These are phyloP conservation scores for Trichoderma sp. DNA, from an alignment of 2,329 filamentous ascomycete species.

Conservation along the genomic window DNA sequence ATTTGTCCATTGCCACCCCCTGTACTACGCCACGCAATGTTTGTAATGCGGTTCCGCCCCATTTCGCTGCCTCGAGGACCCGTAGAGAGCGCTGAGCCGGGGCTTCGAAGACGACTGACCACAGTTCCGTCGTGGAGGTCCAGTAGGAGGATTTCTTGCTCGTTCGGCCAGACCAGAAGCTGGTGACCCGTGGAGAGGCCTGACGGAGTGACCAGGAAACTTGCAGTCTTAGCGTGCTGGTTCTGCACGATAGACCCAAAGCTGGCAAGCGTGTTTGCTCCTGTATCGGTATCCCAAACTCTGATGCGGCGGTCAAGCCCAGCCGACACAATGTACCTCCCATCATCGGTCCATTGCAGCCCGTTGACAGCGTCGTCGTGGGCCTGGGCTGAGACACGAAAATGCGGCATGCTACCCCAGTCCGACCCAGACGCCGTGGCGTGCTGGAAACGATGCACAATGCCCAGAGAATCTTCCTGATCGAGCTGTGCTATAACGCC, in stretches of 20 bases:
- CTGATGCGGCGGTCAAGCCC: constrained; percentile 83
- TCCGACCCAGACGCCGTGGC: constrained; percentile 35
- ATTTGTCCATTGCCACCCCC: constrained; percentile 58
- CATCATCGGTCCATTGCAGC: constrained; percentile 80
- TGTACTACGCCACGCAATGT: constrained; percentile 69
- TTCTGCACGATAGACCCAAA: constrained; percentile 86
- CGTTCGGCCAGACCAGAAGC: constrained; percentile 78
- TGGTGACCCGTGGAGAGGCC: constrained; percentile 58
- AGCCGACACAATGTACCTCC: constrained; percentile 72
- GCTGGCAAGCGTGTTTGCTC: constrained; percentile 83
- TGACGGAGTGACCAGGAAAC: constrained; percentile 64
- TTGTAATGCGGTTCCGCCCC: constrained; percentile 68
- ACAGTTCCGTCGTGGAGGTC: constrained; percentile 76
- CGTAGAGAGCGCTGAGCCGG: constrained; percentile 53
- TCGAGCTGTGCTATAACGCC: constrained; percentile 77
- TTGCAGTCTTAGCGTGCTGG: constrained; percentile 60
- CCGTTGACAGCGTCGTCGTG: constrained; percentile 84
- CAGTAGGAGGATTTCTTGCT: constrained; percentile 75
- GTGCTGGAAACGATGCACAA: constrained; percentile 48
- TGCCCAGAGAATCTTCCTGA: constrained; percentile 77
- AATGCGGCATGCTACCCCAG: constrained; percentile 36
- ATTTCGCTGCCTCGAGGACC: constrained; percentile 50
- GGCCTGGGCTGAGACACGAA: constrained; percentile 60
- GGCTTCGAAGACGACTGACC: constrained; percentile 69
- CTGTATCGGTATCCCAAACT: constrained; percentile 80